These are phyloP conservation scores for Sarcomyxa edulis DNA, from an alignment of 768 basidiomycete species.

Conservation along the genomic window DNA sequence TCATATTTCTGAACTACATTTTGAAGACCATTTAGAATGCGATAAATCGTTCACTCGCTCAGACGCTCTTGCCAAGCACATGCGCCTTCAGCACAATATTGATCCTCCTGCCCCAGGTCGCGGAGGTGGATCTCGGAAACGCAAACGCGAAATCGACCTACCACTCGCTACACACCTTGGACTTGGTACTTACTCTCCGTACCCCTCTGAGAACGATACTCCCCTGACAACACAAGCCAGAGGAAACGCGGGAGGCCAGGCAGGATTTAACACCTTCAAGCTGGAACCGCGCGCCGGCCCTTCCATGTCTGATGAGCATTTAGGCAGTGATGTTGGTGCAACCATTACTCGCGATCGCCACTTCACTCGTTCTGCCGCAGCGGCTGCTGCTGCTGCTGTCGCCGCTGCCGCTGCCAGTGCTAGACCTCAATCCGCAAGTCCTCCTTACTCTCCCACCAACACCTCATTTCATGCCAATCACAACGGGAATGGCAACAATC, in stretches of 20 bases:
- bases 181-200: too few species aligned
- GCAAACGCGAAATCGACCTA: slow-evolving; percentile 35
- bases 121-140: slow-evolving; percentile 71
- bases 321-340: slow-evolving; percentile 24
- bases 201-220: too few species aligned
- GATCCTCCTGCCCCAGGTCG: slow-evolving; percentile 68
- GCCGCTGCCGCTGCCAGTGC: background rate
- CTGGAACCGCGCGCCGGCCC: slow-evolving; percentile 50
- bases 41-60: slow-evolving; percentile 94
- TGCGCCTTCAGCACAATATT: slow-evolving; percentile 84
- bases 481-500: too few species aligned
- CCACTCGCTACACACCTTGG: slow-evolving; percentile 13
- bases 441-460: slow-evolving; percentile 1
- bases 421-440: background rate
- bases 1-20: background rate
- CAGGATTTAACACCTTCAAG: slow-evolving; percentile 58
- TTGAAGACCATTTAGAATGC: slow-evolving; percentile 54
- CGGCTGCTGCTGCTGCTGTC: background rate
- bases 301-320: slow-evolving; percentile 34
- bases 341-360: slow-evolving; percentile 6
- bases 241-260: too few species aligned
- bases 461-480: too few species aligned
- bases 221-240: too few species aligned
- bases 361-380: slow-evolving; percentile 2
- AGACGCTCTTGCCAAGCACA: slow-evolving; percentile 89